Conservation (phyloP, 78 protist genomes). For the Polysphondylium violaceum region DNA sequence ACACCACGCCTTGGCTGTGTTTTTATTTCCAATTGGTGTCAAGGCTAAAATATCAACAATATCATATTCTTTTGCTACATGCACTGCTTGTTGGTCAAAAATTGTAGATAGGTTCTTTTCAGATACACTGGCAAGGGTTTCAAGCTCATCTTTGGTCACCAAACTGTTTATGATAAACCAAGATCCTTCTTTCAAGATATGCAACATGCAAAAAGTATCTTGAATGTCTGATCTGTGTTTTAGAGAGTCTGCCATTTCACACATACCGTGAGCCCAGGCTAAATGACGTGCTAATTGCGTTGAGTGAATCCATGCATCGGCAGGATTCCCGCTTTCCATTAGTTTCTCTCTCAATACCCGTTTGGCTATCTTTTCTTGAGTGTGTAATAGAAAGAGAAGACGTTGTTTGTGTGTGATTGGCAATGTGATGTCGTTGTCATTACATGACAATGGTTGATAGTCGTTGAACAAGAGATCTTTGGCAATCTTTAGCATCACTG, state of each 20-base stretch:
- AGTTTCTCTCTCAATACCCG: not conserved
- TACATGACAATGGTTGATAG: not conserved
- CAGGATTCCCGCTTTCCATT: not conserved
- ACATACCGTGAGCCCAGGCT: not conserved
- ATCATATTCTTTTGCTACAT: not conserved
- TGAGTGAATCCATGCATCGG: not conserved
- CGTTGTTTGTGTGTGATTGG: not conserved
- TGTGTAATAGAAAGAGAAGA: not conserved
- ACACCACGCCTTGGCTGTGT: not conserved
- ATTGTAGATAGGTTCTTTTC: not conserved
- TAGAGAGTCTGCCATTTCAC: not conserved
- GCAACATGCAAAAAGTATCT: not conserved
- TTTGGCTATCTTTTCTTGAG: not conserved
- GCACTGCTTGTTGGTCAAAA: not conserved
- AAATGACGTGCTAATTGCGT: not conserved
- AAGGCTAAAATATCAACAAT: not conserved
- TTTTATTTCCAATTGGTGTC: not conserved
- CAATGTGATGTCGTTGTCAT: not conserved
- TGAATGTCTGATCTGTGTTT: not conserved
- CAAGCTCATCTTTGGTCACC: not conserved
- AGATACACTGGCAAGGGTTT: not conserved
- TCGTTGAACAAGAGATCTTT: not conserved
- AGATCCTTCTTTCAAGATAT: not conserved
- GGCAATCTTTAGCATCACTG: not conserved
- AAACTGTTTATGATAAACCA: not conserved